Evolutionary conservation across 108 stramenopile species (phyloP).

Genomic region (Cylindrotheca closterium): DNA sequence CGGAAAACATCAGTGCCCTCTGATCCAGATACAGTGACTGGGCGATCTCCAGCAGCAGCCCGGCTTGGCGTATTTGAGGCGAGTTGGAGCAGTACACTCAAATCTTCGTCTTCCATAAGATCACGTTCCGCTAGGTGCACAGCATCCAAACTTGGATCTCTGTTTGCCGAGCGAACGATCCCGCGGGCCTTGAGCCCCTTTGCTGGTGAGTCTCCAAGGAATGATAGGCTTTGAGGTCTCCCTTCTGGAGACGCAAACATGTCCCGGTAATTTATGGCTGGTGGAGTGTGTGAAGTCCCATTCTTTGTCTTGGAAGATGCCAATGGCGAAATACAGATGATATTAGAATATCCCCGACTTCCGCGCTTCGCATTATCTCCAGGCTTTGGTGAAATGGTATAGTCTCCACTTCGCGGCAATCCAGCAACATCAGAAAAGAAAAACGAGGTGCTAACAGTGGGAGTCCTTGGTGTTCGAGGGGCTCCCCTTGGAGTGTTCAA

Average conservation of each 20-base stretch:
- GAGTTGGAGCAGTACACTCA: constrained; percentile 79
- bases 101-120: constrained; percentile 81
- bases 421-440: constrained; percentile 68
- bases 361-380: constrained; percentile 12
- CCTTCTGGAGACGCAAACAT: constrained; percentile 70
- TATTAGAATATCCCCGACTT: constrained; percentile 37
- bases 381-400: constrained; percentile 31
- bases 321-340: constrained; percentile 85
- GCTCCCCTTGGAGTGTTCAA: constrained; percentile 68
- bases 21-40: constrained; percentile 14
- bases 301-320: constrained; percentile 47
- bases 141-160: constrained; percentile 52
- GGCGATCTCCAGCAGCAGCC: constrained; percentile 1
- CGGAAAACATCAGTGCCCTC: constrained; percentile 37
- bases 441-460: constrained; percentile 53
- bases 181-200: constrained; percentile 21
- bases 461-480: constrained; percentile 59
- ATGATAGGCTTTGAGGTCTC: constrained; percentile 27
- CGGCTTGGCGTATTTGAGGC: constrained; percentile 61
- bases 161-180: constrained; percentile 11
- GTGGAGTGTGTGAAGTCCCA: constrained; percentile 17
- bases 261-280: constrained; percentile 75
- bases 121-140: constrained; percentile 74
- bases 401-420: constrained; percentile 33
- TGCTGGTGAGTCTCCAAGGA: constrained; percentile 35